These are phyloP conservation scores for Neurospora crassa DNA, from an alignment of 2,329 filamentous ascomycete species.

Conservation along the genomic window DNA sequence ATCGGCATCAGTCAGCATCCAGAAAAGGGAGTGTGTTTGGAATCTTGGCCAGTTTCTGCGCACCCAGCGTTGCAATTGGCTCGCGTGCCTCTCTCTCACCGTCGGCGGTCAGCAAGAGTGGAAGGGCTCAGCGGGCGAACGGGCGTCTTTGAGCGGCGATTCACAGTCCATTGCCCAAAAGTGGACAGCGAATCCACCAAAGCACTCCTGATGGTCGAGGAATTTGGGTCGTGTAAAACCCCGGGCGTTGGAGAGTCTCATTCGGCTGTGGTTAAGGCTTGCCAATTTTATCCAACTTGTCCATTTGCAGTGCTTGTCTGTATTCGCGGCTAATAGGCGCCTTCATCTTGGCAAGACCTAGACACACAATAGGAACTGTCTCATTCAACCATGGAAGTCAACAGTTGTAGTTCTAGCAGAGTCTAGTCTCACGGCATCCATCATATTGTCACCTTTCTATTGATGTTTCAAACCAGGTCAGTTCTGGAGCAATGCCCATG, in stretches of 20 bases:
- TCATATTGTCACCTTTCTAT: not conserved
- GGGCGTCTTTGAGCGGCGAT: not conserved
- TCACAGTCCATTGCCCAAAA: not conserved
- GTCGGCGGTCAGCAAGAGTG: not conserved
- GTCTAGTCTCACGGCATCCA: not conserved
- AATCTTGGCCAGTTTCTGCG: not conserved
- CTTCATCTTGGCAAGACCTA: not conserved
- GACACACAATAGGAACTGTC: not conserved
- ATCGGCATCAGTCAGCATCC: not conserved
- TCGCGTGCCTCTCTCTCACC: not conserved
- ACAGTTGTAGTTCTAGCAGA: not conserved
- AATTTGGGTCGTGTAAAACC: not conserved
- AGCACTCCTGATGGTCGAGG: not conserved
- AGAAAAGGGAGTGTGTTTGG: not conserved
- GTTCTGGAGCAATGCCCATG: not conserved
- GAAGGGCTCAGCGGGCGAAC: not conserved
- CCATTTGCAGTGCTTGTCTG: not conserved
- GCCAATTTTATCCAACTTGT: not conserved
- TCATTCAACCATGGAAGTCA: not conserved
- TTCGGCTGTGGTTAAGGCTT: not conserved
- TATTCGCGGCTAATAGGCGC: not conserved
- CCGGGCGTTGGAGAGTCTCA: not conserved
- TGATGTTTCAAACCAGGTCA: not conserved
- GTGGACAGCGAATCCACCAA: not conserved
- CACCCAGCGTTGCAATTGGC: not conserved